Percentiles rank a stretch among this genome's conserved stretches.
Conservation (phyloP, 2,329 filamentous ascomycete species). For the Niveomyces coronatus region DNA sequence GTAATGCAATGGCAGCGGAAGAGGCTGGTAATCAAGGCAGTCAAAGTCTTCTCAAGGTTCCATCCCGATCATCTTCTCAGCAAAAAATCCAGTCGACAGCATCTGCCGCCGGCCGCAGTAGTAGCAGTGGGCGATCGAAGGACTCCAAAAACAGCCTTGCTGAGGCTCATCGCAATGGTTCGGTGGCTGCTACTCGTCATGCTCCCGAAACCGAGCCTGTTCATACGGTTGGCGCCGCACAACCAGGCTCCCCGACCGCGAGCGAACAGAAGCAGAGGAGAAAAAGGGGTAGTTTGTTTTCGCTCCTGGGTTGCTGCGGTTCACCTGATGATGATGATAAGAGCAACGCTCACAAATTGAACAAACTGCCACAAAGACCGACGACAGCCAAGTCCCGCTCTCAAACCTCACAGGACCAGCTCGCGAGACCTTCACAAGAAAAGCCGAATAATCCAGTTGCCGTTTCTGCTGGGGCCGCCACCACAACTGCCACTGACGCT, state of each 20-base stretch:
- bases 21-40: slow-evolving; percentile 34
- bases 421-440: slow-evolving; percentile 33
- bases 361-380: slow-evolving; percentile 45
- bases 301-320: slow-evolving; percentile 57
- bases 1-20: slow-evolving; percentile 30
- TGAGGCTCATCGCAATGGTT: slow-evolving; percentile 54
- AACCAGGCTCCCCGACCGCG: slow-evolving; percentile 40
- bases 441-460: slow-evolving; percentile 30
- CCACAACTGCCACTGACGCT: no score
- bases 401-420: slow-evolving; percentile 41
- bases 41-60: slow-evolving; percentile 45
- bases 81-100: slow-evolving; percentile 47
- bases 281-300: slow-evolving; percentile 42
- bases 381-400: slow-evolving; percentile 44
- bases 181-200: slow-evolving; percentile 54
- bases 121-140: slow-evolving; percentile 53
- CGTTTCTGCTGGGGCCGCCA: no score
- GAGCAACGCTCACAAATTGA: slow-evolving; percentile 47
- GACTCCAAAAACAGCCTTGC: slow-evolving; percentile 55
- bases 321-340: slow-evolving; percentile 47
- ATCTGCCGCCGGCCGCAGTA: slow-evolving; percentile 49
- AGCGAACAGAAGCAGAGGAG: slow-evolving; percentile 43
- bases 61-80: slow-evolving; percentile 52
- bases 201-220: slow-evolving; percentile 42
- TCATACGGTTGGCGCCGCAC: slow-evolving; percentile 37